Base-by-base conservation (phyloP, 805 yeast species). In the Maudiozyma serrabonitensis region DNA sequence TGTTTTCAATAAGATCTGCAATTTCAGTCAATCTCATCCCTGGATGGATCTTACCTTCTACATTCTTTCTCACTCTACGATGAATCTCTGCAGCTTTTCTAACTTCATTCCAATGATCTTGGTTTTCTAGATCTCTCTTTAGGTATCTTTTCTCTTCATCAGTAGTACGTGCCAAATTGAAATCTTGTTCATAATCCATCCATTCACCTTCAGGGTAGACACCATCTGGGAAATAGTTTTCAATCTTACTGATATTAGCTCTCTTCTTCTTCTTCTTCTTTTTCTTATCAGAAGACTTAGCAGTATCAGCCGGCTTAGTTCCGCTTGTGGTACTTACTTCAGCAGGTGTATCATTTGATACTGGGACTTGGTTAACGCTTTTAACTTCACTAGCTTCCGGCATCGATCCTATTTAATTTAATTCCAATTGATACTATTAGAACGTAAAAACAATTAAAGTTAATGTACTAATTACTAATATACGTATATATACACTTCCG, bases 71-170 rank as follows among this genome's bases (percentile, higher is more conserved):
- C 11, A 87, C 97, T 59, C 95, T 76, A 56, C 98, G 79, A 66
- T 93, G 99, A 47, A 90, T 84, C 66, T 93, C 99, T 2, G 98
- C 96, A 49, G 90, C 99, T 63, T 88, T 88, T 61, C 99, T 80
- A 69, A 89, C 82, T 53, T 90, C 96, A 54, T 89, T 83, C 85
- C 95, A 87, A 48, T 73, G 75, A 46, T 71, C 67, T 56, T 75
- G 72, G 57, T 74, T 75, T 57, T 78, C 80, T 23, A 51, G 44
- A 45, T 61, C 61, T 51, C 87, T 76, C 57, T 86, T 93, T 57
- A 82, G 67, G 57, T 87, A 83, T 56, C 96, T 74, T 66, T 81
- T 78, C 63, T 93, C 99, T 61, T 87, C 97, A 55, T 81, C 82
- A 0, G 96, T 88, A 25, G 86, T 78, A 54, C 99, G 78, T 62